phyloP scores from a whole-genome alignment of 805 yeast species.

The Grigorovia yakushimaensis region DNA sequence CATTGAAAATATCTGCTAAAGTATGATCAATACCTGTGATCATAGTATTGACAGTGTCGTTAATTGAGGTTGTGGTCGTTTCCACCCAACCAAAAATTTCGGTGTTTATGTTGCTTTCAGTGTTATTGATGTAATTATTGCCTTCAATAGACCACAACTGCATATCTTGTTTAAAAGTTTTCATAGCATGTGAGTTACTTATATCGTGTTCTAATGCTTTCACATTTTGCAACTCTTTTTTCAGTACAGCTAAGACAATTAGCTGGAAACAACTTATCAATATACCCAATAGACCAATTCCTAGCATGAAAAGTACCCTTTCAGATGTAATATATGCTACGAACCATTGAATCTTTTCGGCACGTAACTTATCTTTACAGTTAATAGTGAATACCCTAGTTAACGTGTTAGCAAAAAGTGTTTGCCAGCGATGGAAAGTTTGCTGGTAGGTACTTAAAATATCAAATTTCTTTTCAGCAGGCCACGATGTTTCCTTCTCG shows the following conservation, averaged over 20 bases:
- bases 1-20: slow-evolving; percentile 50
- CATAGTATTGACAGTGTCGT: slow-evolving; percentile 50
- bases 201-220: background rate
- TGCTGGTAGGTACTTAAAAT: slow-evolving; percentile 14
- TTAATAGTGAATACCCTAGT: slow-evolving; percentile 1
- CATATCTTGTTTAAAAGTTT: slow-evolving; percentile 28
- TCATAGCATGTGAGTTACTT: slow-evolving; percentile 5
- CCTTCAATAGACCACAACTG: slow-evolving; percentile 45
- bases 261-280: slow-evolving; percentile 46
- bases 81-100: slow-evolving; percentile 59
- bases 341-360: slow-evolving; percentile 29
- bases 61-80: slow-evolving; percentile 46
- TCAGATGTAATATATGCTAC: slow-evolving; percentile 40
- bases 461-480: slow-evolving; percentile 6
- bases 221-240: slow-evolving; percentile 4
- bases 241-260: slow-evolving; percentile 30
- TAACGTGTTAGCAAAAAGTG: slow-evolving; percentile 6
- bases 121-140: slow-evolving; percentile 40
- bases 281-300: slow-evolving; percentile 50
- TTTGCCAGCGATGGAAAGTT: slow-evolving; percentile 17
- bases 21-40: slow-evolving; percentile 49
- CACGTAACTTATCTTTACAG: background rate
- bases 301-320: slow-evolving; percentile 40
- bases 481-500: background rate
- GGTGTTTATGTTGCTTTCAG: slow-evolving; percentile 48